Evolutionary conservation across 1,139 yeast species (phyloP).

Genomic region (Nadsonia starkeyi-henricii): DNA sequence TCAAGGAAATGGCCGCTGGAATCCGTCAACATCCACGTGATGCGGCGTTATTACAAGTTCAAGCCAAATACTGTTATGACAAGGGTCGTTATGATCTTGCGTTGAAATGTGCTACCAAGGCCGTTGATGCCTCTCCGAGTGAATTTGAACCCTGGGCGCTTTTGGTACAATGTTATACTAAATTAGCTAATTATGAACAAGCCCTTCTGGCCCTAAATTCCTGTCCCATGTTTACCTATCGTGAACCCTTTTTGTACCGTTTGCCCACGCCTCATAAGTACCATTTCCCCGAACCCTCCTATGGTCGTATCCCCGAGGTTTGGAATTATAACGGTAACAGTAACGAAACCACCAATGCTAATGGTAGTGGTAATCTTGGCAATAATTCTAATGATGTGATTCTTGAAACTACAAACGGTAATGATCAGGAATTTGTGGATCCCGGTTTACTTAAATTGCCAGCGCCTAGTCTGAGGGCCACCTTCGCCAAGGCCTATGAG

Average conservation of each 20-base stretch:
- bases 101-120: constrained; percentile 52
- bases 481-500: constrained; percentile 69
- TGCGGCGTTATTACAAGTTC: constrained; percentile 40
- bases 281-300: constrained; percentile 66
- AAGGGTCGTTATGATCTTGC: constrained; percentile 64
- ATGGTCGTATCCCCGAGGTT: constrained; percentile 43
- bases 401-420: constrained; percentile 14
- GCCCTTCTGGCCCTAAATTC: constrained; percentile 79
- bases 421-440: constrained; percentile 41
- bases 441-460: constrained; percentile 59
- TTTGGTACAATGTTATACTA: constrained; percentile 59
- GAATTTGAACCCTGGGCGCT: constrained; percentile 76
- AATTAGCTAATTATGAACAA: constrained; percentile 52
- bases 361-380: constrained; percentile 32
- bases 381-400: constrained; percentile 5
- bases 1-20: constrained; percentile 49
- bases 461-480: constrained; percentile 61
- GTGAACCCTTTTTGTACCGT: constrained; percentile 35
- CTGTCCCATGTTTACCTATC: constrained; percentile 77
- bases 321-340: constrained; percentile 25
- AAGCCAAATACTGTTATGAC: constrained; percentile 55
- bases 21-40: constrained; percentile 48
- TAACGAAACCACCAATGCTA: constrained; percentile 22
- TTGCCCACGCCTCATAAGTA: constrained; percentile 59
- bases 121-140: constrained; percentile 72